Conservation (phyloP, 352 stramenopile genomes). For the Globisporangium splendens region DNA sequence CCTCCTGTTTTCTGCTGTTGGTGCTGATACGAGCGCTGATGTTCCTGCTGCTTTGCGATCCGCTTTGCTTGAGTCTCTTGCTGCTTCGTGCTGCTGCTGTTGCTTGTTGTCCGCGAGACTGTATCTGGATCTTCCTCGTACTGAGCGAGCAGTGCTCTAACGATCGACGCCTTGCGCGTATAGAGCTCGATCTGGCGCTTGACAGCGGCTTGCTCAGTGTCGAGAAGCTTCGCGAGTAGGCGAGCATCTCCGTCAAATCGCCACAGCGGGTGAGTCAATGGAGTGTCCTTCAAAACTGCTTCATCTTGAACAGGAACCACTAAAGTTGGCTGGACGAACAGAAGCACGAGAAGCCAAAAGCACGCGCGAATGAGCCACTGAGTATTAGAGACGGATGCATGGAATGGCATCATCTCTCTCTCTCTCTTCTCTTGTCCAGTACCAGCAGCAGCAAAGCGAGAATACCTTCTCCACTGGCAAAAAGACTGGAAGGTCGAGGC, state of each 20-base stretch:
- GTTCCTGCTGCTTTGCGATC: neutral
- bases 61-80: neutral
- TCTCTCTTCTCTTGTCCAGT: too few species aligned
- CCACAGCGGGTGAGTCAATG: neutral
- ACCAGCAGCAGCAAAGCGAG: too few species aligned
- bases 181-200: conserved; percentile 4
- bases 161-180: conserved; percentile 3
- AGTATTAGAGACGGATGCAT: neutral
- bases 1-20: conserved; percentile 2
- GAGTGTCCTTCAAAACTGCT: neutral
- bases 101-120: neutral
- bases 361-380: neutral
- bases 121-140: neutral
- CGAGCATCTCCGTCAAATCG: neutral
- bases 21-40: conserved; percentile 7
- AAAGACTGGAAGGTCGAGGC: neutral
- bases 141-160: conserved; percentile 4
- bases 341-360: neutral
- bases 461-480: neutral
- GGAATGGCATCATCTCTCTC: neutral
- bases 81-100: neutral
- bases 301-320: neutral
- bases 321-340: neutral
- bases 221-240: neutral
- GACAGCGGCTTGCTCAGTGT: conserved; percentile 3